Base-by-base conservation (phyloP, 495 filamentous ascomycete genomes). In the Schizothecium vesticola region DNA sequence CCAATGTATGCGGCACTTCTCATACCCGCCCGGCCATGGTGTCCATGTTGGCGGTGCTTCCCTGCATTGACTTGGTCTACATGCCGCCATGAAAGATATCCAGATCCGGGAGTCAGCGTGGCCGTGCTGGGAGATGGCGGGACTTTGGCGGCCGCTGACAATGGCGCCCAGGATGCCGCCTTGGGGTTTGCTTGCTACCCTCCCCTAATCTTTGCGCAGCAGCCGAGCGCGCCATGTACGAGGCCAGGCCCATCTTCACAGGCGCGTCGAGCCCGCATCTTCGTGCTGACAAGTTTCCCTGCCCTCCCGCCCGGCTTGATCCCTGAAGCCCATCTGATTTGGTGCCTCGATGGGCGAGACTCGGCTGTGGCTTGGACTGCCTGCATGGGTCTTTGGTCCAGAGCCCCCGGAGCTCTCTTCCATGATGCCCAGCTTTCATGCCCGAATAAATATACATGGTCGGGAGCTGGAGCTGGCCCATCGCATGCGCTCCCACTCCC, bases 391-490 rank as follows among this genome's bases (percentile, higher is more conserved):
- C n/a, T 28, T 22, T 61, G 26, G 26, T 61, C 26, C 3, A 61
- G 59, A 16, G 5, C 16, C 43, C 43, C 6, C 43, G 43, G 43
- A 51, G 43, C 43, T 51, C 13, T 19, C 43, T 2, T 61, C 25
- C 60, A 26, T 13, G 21, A 59, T 59, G n/a, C n/a, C 19, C 6
- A 31, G 25, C 26, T 61, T 25, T n/a, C 28, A 29, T 29, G 26
- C 60, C 60, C 26, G 60, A 61, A 61, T 61, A 61, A 61, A 61
- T 61, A 61, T n/a, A 61, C 28, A 31, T 21, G 19, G 25, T 28
- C 60, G 28, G 60, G 25, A 61, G 60, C 60, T 61, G 60, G 43
- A n/a, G 43, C 43, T 51, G 11, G 43, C 43, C 43, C 16, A 19
- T 19, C 43, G 19, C 43, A 51, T 28, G 16, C 3, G 26, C 29